Percentiles rank a stretch among this genome's conserved stretches.
These are phyloP conservation scores for Setomelanomma holmii DNA, from an alignment of 2,329 filamentous ascomycete genomes.

Conservation along the genomic window DNA sequence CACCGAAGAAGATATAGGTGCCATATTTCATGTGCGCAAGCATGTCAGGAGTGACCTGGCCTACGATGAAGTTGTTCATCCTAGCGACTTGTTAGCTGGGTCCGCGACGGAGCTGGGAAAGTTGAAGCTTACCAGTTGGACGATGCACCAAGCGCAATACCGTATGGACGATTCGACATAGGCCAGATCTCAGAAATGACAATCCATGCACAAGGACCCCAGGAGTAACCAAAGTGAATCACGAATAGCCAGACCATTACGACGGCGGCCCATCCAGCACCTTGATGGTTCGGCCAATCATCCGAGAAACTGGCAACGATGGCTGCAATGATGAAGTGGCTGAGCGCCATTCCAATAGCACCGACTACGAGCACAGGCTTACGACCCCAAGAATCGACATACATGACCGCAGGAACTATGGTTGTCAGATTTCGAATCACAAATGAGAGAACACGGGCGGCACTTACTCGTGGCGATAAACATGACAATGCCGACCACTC, in stretches of 20 bases:
- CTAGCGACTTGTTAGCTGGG: no score
- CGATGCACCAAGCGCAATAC: conserved; percentile 44
- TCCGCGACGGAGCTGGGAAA: no score
- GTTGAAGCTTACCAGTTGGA: conserved; percentile 43
- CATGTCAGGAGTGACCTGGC: conserved; percentile 45
- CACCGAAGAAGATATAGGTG: conserved; percentile 50
- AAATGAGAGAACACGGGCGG: no score
- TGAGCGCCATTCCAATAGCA: conserved; percentile 73
- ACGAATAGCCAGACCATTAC: conserved; percentile 44
- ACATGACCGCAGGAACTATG: conserved; percentile 67
- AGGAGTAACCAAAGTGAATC: conserved; percentile 37
- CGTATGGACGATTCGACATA: conserved; percentile 47
- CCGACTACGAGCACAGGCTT: conserved; percentile 69
- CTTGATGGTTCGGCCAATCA: conserved; percentile 63
- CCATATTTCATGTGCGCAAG: conserved; percentile 42
- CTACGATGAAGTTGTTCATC: conserved; percentile 5
- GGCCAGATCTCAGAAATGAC: conserved; percentile 46
- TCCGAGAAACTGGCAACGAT: conserved; percentile 71
- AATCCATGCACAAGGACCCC: conserved; percentile 39
- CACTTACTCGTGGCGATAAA: conserved; percentile 63
- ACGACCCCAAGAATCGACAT: conserved; percentile 69
- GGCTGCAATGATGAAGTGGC: conserved; percentile 74
- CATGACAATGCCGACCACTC: conserved; percentile 74
- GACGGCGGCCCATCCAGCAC: conserved; percentile 53
- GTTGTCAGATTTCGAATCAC: not conserved